Evolutionary conservation across 2,329 filamentous ascomycete genomes (phyloP), one percentile per base, ranked within the genome.

Genomic region (Thelonectria rubi): DNA sequence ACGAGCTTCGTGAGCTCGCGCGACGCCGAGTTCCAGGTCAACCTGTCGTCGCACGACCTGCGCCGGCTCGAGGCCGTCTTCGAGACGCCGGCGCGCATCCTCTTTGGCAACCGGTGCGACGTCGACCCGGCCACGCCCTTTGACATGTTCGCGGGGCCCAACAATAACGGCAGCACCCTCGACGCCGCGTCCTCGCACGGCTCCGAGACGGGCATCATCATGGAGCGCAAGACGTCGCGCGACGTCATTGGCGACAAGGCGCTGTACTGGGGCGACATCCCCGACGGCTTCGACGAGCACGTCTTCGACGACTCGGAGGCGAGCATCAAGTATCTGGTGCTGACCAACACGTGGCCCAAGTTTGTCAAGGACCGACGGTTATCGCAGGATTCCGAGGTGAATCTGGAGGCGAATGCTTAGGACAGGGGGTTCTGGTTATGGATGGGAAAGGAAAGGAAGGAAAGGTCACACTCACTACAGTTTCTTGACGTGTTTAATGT

Each of bases 321-420:
- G 14, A 85, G 83, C 69, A 85, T 91, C 76, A 90, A 89, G 74
- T 88, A 90, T 62, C 80, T 90, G 8, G 87, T 91, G 2, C 77
- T 90, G 56, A 89, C 87, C 14, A 91, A 91, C 72, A 91, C 88
- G 0, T 91, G 88, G 88, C 84, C 84, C 37, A 86, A 86, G 70
- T 88, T 84, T 64, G 81, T 86, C 61, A 78, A 75, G 60, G 80
- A 82, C 52, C 68, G 75, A 49, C 68, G 75, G 34, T 67, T 69
- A n/a, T 77, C 75, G 1, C 66, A 75, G 39, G 76, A 77, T 49
- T 70, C 71, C 8, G 64, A 65, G 20, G 70, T 65, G 61, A 63
- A 58, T 42, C 57, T 69, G 2, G 70, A 72, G 32, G 56, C 61
- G 14, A 69, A 50, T 26, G 42, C 42, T 15, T 46, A 45, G 24